These are phyloP conservation scores for Trametes cinnabarina DNA, from an alignment of 768 basidiomycete genomes.

Conservation along the genomic window DNA sequence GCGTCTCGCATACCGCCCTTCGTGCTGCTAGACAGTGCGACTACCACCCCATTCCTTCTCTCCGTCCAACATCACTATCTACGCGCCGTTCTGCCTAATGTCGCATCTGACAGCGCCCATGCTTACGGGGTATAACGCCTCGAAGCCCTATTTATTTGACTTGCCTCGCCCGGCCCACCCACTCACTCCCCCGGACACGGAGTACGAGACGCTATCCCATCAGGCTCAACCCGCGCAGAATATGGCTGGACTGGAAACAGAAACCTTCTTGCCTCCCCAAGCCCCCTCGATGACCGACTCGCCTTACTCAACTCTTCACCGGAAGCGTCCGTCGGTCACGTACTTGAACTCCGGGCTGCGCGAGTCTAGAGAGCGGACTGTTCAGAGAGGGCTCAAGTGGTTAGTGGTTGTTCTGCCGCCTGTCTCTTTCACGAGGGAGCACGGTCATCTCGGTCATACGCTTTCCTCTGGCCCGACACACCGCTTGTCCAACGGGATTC, in stretches of 20 bases:
- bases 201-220: constrained; percentile 25
- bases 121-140: constrained; percentile 30
- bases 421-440: constrained; percentile 52
- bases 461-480: constrained; percentile 56
- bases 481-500: constrained; percentile 62
- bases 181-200: constrained; percentile 35
- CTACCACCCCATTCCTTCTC: constrained; percentile 8
- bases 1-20: neutral
- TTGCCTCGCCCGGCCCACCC: constrained; percentile 39
- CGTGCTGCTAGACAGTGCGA: constrained; percentile 26
- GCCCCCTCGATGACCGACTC: constrained; percentile 12
- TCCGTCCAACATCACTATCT: constrained; percentile 4
- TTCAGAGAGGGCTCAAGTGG: constrained; percentile 39
- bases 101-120: constrained; percentile 40
- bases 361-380: constrained; percentile 25
- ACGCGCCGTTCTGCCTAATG: constrained; percentile 31
- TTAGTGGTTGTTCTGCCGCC: constrained; percentile 71
- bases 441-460: constrained; percentile 57
- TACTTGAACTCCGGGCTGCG: constrained; percentile 44
- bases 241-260: constrained; percentile 18
- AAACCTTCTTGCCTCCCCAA: constrained; percentile 11
- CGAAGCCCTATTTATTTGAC: constrained; percentile 46
- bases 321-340: constrained; percentile 21
- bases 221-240: constrained; percentile 14
- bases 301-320: constrained; percentile 11